Evolutionary conservation across 148 eudicot genomes (phyloP).

Genomic region (Beta vulgaris): DNA sequence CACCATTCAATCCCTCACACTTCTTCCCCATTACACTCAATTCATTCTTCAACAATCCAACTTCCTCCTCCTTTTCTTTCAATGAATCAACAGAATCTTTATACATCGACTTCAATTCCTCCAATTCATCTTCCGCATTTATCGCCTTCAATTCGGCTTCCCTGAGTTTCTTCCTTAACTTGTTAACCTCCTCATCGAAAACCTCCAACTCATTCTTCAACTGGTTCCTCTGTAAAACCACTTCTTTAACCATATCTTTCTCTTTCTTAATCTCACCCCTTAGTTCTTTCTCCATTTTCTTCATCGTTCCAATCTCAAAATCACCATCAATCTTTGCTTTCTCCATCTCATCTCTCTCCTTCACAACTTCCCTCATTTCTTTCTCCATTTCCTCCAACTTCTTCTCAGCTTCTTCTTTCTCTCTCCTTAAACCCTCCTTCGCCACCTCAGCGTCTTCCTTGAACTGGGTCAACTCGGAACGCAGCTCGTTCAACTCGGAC

Average conservation of each 20-base stretch:
- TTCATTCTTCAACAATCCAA: conserved; percentile 34
- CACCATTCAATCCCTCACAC: conserved; percentile 30
- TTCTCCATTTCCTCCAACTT: conserved; percentile 36
- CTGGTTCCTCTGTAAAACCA: too few relatives aligned
- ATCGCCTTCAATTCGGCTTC: conserved; percentile 33
- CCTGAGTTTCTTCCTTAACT: conserved; percentile 30
- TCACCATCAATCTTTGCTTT: conserved; percentile 35
- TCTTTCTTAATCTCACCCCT: conserved; percentile 30
- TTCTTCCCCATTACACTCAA: conserved; percentile 26
- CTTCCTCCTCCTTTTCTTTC: conserved; percentile 32
- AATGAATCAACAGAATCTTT: conserved; percentile 32
- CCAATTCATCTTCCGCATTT: conserved; percentile 32
- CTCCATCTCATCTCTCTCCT: conserved; percentile 44
- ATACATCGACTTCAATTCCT: conserved; percentile 21
- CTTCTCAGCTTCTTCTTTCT: conserved; percentile 32
- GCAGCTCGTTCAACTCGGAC: conserved; percentile 41
- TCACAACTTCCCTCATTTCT: conserved; percentile 33
- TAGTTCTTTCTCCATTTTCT: conserved; percentile 28
- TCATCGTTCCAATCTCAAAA: conserved; percentile 38
- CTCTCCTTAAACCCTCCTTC: conserved; percentile 36
- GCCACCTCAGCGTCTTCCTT: conserved; percentile 37
- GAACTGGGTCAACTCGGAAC: conserved; percentile 41
- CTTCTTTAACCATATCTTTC: conserved; percentile 20
- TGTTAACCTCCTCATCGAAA: conserved; percentile 28
- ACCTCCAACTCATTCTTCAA: conserved; percentile 42